A percentile compares a stretch with the other conserved stretches of the same genome.
phyloP scores from a whole-genome alignment of 441 rosid genomes.

The Croton setiger region DNA sequence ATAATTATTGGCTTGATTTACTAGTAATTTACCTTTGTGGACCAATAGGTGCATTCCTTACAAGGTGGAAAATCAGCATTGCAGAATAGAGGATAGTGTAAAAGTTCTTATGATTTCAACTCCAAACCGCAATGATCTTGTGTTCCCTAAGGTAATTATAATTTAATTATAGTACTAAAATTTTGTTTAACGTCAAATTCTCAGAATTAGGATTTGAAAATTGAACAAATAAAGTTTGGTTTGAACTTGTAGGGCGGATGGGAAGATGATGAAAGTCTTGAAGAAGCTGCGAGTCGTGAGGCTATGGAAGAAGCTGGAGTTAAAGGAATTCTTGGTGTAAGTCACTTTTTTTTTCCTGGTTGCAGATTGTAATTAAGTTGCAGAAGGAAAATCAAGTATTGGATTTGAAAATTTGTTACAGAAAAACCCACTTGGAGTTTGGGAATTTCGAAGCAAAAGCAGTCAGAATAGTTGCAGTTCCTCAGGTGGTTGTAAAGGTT shows the following conservation, averaged over 20 bases:
- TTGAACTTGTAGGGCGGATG: constrained; percentile 56
- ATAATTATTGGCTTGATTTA: too few relatives aligned
- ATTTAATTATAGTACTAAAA: neutral
- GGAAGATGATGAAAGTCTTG: constrained; percentile 61
- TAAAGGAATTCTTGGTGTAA: constrained; percentile 49
- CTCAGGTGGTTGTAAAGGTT: constrained; percentile 58
- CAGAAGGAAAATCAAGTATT: too few relatives aligned
- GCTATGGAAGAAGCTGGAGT: constrained; percentile 73
- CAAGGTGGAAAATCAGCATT: constrained; percentile 26
- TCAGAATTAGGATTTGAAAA: neutral
- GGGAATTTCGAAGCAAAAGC: constrained; percentile 76
- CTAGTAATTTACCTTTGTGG: too few relatives aligned
- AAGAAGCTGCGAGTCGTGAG: constrained; percentile 61
- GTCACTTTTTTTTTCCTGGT: constrained; percentile 17
- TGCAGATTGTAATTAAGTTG: too few relatives aligned
- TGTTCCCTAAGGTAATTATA: constrained; percentile 56
- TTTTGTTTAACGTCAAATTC: too few relatives aligned
- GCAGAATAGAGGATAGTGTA: constrained; percentile 29
- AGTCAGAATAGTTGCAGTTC: constrained; percentile 38
- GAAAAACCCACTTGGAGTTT: constrained; percentile 52
- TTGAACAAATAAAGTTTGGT: neutral
- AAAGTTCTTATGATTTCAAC: constrained; percentile 64
- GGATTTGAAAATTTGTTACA: constrained; percentile 11
- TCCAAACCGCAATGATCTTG: constrained; percentile 56
- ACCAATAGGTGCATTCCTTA: constrained; percentile 69